These are phyloP conservation scores for Zopfochytrium polystomum DNA, from an alignment of 371 early-diverging fungal genomes.

Conservation along the genomic window DNA sequence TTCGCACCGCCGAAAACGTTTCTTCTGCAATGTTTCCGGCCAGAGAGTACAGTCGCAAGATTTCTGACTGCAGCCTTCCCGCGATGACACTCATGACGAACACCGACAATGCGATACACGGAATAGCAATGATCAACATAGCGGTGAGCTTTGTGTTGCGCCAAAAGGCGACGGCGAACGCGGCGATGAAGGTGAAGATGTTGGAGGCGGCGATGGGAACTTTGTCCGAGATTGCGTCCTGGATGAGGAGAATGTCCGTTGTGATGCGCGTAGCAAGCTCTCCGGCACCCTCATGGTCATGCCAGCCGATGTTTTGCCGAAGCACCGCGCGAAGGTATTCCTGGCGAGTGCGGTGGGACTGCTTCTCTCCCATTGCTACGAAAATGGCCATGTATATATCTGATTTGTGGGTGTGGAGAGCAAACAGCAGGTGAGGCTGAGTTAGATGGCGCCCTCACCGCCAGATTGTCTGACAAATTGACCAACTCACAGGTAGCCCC, in stretches of 20 bases:
- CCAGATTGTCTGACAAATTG: not conserved
- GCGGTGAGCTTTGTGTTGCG: constrained; percentile 20
- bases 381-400: too few species aligned
- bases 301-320: too few species aligned
- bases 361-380: too few species aligned
- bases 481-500: too few species aligned
- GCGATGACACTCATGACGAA: constrained; percentile 9
- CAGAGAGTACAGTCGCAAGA: constrained; percentile 14
- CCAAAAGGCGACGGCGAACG: constrained; percentile 29
- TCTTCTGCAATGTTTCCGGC: constrained; percentile 32
- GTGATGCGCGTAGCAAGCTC: too few species aligned
- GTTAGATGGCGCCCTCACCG: too few species aligned
- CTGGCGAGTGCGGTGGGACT: too few species aligned
- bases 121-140: constrained; percentile 20
- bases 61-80: constrained; percentile 8
- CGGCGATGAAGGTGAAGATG: constrained; percentile 26
- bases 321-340: constrained; percentile 50
- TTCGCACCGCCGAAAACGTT: constrained; percentile 21
- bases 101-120: constrained; percentile 18
- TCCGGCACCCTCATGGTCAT: too few species aligned
- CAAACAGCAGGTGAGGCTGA: too few species aligned
- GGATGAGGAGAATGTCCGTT: constrained; percentile 9
- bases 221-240: constrained; percentile 32
- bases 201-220: constrained; percentile 15
- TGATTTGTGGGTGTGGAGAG: too few species aligned